Evolutionary conservation across 192 early-diverging fungal species (phyloP), one percentile per base, ranked within the genome.

Genomic region (Mortierella alpina): DNA sequence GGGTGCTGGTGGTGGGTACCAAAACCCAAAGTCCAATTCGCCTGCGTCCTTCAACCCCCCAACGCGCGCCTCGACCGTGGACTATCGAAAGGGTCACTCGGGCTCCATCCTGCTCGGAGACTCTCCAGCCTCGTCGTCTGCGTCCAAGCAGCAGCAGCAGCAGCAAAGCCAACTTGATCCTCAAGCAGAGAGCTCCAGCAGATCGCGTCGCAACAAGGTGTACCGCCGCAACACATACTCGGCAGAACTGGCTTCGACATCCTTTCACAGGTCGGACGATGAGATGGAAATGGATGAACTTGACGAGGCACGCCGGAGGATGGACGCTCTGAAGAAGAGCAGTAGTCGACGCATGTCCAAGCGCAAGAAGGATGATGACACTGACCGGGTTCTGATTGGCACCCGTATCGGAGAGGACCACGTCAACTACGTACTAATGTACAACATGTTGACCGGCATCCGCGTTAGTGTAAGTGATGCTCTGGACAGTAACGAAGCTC

Each of bases 401-500:
- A 98, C 96, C 1, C 91, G 91, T 46, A 95, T 99, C 50, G 92
- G 92, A 31, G 95, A 97, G 61, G 96, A 93, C n/a, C 97, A 99
- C 83, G 92, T 88, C 15, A 98, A 99, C 84, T 99, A 97, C 75
- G 91, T 95, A 59, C 87, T 98, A 14, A 99, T 99, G 97, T 98
- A 96, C 86, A 96, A 98, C 69, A 99, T 99, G 97, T 86, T 99
- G 40, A 99, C 95, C 1, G 96, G 97, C 13, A 97, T 99, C 74
- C 90, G 97, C 18, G 92, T 97, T 18, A 92, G 93, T 15, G 94
- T 95, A 81, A 78, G 86, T 88, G 61, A 2, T 44, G 14, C 0
- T 18, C 15, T 8, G 13, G 14, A 9, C 9, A 59, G 13, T 10
- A 40, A 41, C 23, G 54, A 41, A 31, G 42, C 20, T 6, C 39